Percentiles rank a stretch among this genome's conserved stretches.
These are phyloP conservation scores for Juncus effusus DNA, from an alignment of 176 grass and related monocot genomes.

Conservation along the genomic window DNA sequence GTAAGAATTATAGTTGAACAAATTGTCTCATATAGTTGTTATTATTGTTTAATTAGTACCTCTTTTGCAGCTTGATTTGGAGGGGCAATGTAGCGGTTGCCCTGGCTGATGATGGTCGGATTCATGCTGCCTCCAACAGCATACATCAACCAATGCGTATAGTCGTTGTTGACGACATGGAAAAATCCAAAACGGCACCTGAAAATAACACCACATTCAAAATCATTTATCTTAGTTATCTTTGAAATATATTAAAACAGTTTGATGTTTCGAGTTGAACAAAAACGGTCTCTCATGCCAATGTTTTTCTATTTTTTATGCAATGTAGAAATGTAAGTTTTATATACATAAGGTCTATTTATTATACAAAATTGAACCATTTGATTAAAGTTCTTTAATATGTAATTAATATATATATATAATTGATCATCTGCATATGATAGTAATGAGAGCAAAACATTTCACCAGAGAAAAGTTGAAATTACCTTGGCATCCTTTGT, in stretches of 20 bases:
- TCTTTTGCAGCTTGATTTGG: slow-evolving; percentile 42
- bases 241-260: neutral
- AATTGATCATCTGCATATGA: neutral
- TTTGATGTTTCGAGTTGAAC: too few relatives aligned
- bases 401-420: neutral
- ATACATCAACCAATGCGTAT: slow-evolving; percentile 79
- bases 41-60: slow-evolving; percentile 26
- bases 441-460: neutral
- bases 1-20: too few relatives aligned
- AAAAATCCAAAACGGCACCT: slow-evolving; percentile 61
- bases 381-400: neutral
- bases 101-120: slow-evolving; percentile 72
- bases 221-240: neutral
- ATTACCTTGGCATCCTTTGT: slow-evolving; percentile 75
- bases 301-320: too few relatives aligned
- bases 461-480: neutral
- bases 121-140: slow-evolving; percentile 53
- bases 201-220: neutral
- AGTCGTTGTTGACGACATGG: slow-evolving; percentile 72
- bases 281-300: too few relatives aligned
- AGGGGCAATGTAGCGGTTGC: slow-evolving; percentile 63
- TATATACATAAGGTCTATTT: neutral
- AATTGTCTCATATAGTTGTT: too few relatives aligned
- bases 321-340: too few relatives aligned
- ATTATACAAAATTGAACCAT: neutral